These are phyloP conservation scores for Nitzschia sp. DNA, from an alignment of 108 stramenopile genomes.

Conservation along the genomic window DNA sequence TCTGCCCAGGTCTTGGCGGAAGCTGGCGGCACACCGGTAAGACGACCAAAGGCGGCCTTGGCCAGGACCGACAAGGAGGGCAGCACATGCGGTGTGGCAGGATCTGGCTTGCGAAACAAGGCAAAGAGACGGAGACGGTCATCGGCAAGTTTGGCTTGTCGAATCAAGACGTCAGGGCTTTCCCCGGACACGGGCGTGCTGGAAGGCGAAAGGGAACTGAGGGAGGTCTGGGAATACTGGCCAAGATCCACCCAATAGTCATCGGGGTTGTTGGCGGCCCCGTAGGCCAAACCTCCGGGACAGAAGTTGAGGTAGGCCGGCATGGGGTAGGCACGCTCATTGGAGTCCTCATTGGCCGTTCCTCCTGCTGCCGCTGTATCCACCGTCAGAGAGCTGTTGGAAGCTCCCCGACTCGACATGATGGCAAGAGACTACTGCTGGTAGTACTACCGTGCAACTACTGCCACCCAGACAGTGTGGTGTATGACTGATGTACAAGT, in stretches of 20 bases:
- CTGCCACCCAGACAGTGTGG: no score
- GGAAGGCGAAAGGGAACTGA: background rate
- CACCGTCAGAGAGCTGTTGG: no score
- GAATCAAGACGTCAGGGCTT: slow-evolving; percentile 38
- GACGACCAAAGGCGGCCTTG: slow-evolving; percentile 62
- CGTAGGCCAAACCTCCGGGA: slow-evolving; percentile 57
- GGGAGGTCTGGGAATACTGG: slow-evolving; percentile 8
- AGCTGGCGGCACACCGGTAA: slow-evolving; percentile 66
- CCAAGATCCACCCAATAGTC: background rate
- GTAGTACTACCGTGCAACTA: no score
- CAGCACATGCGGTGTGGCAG: slow-evolving; percentile 40
- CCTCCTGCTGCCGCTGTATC: no score
- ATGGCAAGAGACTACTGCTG: no score
- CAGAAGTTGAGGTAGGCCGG: slow-evolving; percentile 70
- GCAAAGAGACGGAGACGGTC: slow-evolving; percentile 37
- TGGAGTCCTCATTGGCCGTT: no score
- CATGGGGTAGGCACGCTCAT: slow-evolving; percentile 45
- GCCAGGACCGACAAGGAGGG: slow-evolving; percentile 75
- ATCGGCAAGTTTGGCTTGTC: slow-evolving; percentile 57
- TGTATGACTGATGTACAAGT: no score
- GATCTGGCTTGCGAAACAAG: background rate
- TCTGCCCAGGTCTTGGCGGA: slow-evolving; percentile 70
- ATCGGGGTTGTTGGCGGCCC: background rate
- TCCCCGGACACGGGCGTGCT: slow-evolving; percentile 9
- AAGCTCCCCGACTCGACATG: no score